Conservation (phyloP, 75 land plant species). For the Pseudotsuga menziesii region DNA sequence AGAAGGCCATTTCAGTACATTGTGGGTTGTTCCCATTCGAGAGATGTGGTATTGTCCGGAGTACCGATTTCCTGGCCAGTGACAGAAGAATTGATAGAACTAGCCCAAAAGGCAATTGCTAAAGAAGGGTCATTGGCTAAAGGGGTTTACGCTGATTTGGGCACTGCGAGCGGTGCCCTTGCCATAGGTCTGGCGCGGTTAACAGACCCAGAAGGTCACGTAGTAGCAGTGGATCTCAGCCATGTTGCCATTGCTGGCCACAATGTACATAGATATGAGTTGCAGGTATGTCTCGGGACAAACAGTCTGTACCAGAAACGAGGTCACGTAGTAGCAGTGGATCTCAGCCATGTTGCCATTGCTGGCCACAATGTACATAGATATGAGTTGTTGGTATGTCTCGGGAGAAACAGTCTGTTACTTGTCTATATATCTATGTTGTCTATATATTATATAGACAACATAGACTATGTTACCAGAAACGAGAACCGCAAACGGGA, state of each 20-base stretch:
- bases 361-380: slow-evolving; percentile 72
- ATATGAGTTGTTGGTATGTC: slow-evolving; percentile 70
- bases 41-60: slow-evolving; percentile 87
- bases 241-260: slow-evolving; percentile 63
- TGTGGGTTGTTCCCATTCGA: slow-evolving; percentile 96
- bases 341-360: slow-evolving; percentile 76
- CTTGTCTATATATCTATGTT: background rate
- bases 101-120: slow-evolving; percentile 51
- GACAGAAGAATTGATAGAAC: slow-evolving; percentile 82
- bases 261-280: slow-evolving; percentile 73
- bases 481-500: too few species aligned
- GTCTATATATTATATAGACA: too few species aligned
- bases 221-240: slow-evolving; percentile 81
- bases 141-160: slow-evolving; percentile 93
- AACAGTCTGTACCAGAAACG: too few species aligned
- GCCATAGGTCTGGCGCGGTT: slow-evolving; percentile 74
- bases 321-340: slow-evolving; percentile 78
- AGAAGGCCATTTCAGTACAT: slow-evolving; percentile 94
- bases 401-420: background rate
- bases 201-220: slow-evolving; percentile 48
- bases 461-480: too few species aligned
- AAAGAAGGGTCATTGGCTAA: slow-evolving; percentile 22
- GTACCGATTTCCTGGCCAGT: slow-evolving; percentile 97
- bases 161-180: slow-evolving; percentile 96
- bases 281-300: slow-evolving; percentile 52